Conservation (phyloP, 352 stramenopile genomes). For the Halophytophthora polymorphica region DNA sequence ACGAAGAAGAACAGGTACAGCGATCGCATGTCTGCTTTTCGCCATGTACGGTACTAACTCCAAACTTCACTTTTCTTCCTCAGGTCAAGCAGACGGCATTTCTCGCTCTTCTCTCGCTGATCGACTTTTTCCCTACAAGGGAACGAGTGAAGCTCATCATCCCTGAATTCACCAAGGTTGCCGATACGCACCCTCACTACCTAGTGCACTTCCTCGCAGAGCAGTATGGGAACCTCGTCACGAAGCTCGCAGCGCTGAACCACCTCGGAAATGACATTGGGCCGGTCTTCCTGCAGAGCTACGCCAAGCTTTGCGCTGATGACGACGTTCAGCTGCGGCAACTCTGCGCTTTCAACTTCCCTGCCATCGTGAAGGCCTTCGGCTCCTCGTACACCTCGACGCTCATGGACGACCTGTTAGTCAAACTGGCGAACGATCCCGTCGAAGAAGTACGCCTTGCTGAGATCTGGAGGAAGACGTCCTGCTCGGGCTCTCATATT, state of each 20-base stretch:
- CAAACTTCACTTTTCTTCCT: background rate
- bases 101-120: constrained; percentile 59
- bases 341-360: constrained; percentile 78
- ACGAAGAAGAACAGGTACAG: constrained; percentile 76
- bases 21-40: background rate
- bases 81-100: constrained; percentile 81
- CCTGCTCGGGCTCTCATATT: background rate
- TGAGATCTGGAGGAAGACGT: background rate
- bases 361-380: constrained; percentile 73
- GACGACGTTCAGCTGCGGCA: constrained; percentile 64
- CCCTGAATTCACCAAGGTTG: constrained; percentile 59
- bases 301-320: constrained; percentile 48
- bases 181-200: constrained; percentile 59
- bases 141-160: constrained; percentile 64
- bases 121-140: constrained; percentile 63
- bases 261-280: constrained; percentile 53
- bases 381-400: constrained; percentile 44
- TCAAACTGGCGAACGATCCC: constrained; percentile 52
- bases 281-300: constrained; percentile 56
- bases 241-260: constrained; percentile 56
- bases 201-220: constrained; percentile 46
- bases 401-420: constrained; percentile 72
- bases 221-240: constrained; percentile 57
- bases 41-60: background rate
- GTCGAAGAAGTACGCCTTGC: constrained; percentile 35